Percentiles rank a stretch among this genome's conserved stretches.
Conservation (phyloP, 2,329 filamentous ascomycete genomes). For the Fusarium continuum region DNA sequence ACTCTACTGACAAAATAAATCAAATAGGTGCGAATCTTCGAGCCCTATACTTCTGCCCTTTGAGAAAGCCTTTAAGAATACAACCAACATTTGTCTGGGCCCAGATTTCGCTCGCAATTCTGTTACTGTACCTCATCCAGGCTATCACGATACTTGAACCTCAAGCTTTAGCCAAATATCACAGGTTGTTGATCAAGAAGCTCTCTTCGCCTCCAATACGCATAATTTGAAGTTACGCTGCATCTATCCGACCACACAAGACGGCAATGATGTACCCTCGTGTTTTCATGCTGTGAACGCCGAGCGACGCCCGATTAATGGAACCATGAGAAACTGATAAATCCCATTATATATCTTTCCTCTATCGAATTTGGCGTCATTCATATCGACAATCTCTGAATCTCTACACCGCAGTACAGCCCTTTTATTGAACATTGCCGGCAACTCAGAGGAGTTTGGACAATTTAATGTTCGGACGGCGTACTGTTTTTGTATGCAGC, state of each 20-base stretch:
- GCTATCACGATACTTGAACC: neutral
- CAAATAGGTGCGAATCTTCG: too few species aligned
- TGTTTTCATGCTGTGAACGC: slow-evolving; percentile 25
- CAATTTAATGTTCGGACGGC: neutral
- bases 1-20: too few species aligned
- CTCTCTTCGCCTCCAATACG: neutral
- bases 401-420: neutral
- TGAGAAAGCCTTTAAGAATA: neutral
- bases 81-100: neutral
- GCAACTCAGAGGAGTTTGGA: neutral
- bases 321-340: neutral
- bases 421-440: neutral
- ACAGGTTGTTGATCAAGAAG: neutral
- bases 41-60: neutral
- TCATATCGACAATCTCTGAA: neutral
- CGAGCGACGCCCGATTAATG: slow-evolving; percentile 13
- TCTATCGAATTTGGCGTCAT: neutral
- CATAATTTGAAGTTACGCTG: neutral
- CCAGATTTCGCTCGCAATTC: neutral
- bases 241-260: neutral
- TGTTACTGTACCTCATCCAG: neutral
- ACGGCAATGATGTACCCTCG: neutral
- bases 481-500: neutral
- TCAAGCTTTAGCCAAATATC: neutral
- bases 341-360: neutral